phyloP scores from a whole-genome alignment of 345 rosid species.

The Passiflora organensis region DNA sequence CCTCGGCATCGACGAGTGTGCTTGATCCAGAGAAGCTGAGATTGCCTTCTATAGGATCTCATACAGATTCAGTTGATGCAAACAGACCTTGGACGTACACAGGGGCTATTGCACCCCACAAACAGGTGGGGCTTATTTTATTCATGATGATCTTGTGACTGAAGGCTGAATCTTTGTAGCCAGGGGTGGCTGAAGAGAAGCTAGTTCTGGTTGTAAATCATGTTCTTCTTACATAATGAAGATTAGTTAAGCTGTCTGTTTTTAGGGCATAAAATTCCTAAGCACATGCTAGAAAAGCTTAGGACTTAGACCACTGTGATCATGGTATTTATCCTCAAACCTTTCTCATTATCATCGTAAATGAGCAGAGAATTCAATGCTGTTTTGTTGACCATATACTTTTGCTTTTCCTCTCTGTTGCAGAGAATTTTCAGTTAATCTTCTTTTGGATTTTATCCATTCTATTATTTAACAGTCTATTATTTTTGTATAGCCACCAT shows the following conservation, averaged over 20 bases:
- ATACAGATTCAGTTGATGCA: conserved; percentile 40
- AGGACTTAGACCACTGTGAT: too few relatives aligned
- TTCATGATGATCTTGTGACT: neutral
- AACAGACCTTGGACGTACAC: conserved; percentile 59
- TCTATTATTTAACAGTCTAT: too few relatives aligned
- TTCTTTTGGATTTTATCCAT: too few relatives aligned
- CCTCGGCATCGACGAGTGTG: conserved; percentile 40
- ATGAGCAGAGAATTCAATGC: too few relatives aligned
- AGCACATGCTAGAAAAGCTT: too few relatives aligned
- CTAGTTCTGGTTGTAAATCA: neutral
- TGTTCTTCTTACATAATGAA: neutral
- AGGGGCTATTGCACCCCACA: conserved; percentile 43
- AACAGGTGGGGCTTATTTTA: conserved; percentile 45
- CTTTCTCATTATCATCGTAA: too few relatives aligned
- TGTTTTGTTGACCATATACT: too few relatives aligned
- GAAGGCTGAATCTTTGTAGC: neutral
- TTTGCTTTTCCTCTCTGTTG: too few relatives aligned
- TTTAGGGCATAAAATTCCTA: neutral
- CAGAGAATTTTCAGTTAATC: too few relatives aligned
- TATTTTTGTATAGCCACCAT: too few relatives aligned
- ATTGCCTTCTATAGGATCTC: conserved; percentile 59
- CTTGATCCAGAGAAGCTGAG: conserved; percentile 77
- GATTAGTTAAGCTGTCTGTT: neutral
- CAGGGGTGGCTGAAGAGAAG: too few relatives aligned
- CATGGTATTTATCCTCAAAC: too few relatives aligned